phyloP scores from a whole-genome alignment of 148 eudicot species.

The Tetragonia tetragonoides region DNA sequence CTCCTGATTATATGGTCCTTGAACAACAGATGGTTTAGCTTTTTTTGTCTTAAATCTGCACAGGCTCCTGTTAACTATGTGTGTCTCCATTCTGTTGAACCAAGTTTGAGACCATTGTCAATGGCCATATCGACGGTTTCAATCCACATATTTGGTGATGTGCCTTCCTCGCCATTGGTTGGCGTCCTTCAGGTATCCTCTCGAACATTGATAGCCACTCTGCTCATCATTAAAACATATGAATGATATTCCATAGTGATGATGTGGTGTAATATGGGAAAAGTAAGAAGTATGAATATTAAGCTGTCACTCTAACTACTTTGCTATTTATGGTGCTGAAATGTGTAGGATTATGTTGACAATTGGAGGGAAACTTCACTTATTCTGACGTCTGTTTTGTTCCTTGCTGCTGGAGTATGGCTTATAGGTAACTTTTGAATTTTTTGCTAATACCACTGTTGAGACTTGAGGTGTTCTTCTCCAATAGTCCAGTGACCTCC shows the following conservation, averaged over 20 bases:
- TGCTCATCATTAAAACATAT: not conserved
- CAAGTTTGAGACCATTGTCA: constrained; percentile 77
- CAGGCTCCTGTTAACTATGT: constrained; percentile 94
- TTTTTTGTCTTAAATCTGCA: constrained; percentile 1
- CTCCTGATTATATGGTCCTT: not conserved
- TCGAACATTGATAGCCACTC: not conserved
- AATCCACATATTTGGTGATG: constrained; percentile 88
- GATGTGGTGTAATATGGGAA: not conserved
- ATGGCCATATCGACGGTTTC: constrained; percentile 90
- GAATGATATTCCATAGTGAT: not conserved
- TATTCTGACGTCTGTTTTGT: constrained; percentile 59
- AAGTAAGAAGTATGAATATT: not conserved
- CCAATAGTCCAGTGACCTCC: not conserved
- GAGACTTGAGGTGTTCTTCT: not conserved
- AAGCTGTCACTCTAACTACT: not conserved
- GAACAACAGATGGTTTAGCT: not conserved
- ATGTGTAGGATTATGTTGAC: constrained; percentile 60
- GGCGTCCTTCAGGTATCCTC: constrained; percentile 29
- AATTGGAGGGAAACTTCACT: constrained; percentile 80
- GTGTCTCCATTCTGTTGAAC: constrained; percentile 75
- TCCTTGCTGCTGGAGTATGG: constrained; percentile 77
- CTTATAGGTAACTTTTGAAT: constrained; percentile 49
- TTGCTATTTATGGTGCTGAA: not conserved
- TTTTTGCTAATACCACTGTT: not conserved
- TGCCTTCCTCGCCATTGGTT: constrained; percentile 73